phyloP scores from a whole-genome alignment of 768 basidiomycete genomes.

The Lentinus brumalis region DNA sequence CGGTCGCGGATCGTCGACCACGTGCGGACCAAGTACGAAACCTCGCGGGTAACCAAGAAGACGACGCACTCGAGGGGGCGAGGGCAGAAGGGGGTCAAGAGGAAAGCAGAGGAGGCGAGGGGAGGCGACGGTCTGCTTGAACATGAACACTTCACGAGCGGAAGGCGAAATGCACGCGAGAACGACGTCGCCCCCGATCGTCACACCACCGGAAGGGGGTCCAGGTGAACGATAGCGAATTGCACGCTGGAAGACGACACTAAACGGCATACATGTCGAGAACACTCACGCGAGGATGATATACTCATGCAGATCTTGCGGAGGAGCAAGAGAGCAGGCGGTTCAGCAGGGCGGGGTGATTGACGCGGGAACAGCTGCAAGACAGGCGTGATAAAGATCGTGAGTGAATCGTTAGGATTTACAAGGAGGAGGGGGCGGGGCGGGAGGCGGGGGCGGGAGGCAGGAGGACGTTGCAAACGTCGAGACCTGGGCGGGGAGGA shows the following conservation, averaged over 20 bases:
- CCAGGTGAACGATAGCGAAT: not conserved
- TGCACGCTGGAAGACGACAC: not conserved
- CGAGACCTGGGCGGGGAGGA: slow-evolving; percentile 26
- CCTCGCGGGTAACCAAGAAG: slow-evolving; percentile 9
- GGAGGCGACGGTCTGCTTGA: slow-evolving; percentile 3
- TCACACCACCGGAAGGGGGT: slow-evolving; percentile 12
- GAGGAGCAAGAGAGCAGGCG: slow-evolving; percentile 6
- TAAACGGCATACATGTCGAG: not conserved
- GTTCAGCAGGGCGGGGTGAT: slow-evolving; percentile 6
- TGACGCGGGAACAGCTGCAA: slow-evolving; percentile 8
- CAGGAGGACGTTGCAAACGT: slow-evolving; percentile 29
- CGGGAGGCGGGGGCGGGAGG: slow-evolving; percentile 9
- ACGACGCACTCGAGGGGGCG: slow-evolving; percentile 14
- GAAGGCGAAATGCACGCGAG: slow-evolving; percentile 14
- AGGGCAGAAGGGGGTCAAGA: slow-evolving; percentile 10
- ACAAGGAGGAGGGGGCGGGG: slow-evolving; percentile 15
- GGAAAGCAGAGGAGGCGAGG: not conserved
- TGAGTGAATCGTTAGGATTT: slow-evolving; percentile 30
- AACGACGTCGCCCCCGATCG: slow-evolving; percentile 20
- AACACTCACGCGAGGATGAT: slow-evolving; percentile 17
- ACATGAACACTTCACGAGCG: slow-evolving; percentile 19
- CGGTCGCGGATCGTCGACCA: not conserved
- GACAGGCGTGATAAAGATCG: slow-evolving; percentile 15
- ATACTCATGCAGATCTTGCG: slow-evolving; percentile 19
- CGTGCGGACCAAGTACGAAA: not conserved